Conservation (phyloP, 2,329 filamentous ascomycete genomes). For the Arthrobotrys conoides region DNA sequence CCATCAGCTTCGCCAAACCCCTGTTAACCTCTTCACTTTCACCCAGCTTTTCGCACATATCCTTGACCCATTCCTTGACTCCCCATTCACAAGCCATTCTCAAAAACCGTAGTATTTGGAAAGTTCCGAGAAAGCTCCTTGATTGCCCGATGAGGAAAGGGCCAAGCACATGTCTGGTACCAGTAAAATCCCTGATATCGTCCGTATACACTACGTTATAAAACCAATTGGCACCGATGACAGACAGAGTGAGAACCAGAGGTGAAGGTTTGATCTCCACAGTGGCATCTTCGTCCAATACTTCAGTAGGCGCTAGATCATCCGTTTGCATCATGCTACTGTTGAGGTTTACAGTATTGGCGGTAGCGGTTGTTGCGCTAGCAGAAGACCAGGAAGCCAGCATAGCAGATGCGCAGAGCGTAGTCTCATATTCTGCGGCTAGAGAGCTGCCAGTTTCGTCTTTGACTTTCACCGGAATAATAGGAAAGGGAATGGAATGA, state of each 20-base stretch:
- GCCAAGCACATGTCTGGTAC: conserved; percentile 47
- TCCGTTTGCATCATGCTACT: conserved; percentile 57
- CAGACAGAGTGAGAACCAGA: conserved; percentile 45
- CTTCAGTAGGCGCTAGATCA: conserved; percentile 43
- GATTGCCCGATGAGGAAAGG: conserved; percentile 55
- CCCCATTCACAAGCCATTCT: conserved; percentile 60
- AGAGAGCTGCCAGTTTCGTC: conserved; percentile 57
- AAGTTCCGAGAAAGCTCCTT: conserved; percentile 49
- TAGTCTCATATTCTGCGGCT: conserved; percentile 57
- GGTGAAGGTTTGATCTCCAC: conserved; percentile 50
- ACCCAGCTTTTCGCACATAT: conserved; percentile 59
- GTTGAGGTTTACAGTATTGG: conserved; percentile 30
- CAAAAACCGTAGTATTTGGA: conserved; percentile 54
- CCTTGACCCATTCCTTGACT: conserved; percentile 56
- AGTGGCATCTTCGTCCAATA: conserved; percentile 42
- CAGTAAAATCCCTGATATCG: conserved; percentile 54
- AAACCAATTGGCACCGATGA: conserved; percentile 60
- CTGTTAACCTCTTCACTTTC: conserved; percentile 49
- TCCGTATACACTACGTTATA: conserved; percentile 60
- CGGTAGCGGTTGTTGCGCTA: conserved; percentile 33
- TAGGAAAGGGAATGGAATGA: conserved; percentile 53
- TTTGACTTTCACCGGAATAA: conserved; percentile 57
- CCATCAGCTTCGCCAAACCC: conserved; percentile 46
- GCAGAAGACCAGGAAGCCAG: conserved; percentile 56
- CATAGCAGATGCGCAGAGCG: conserved; percentile 58